Evolutionary conservation across 805 yeast species (phyloP), one percentile per base, ranked within the genome.

Genomic region (Lachancea lanzarotensis): DNA sequence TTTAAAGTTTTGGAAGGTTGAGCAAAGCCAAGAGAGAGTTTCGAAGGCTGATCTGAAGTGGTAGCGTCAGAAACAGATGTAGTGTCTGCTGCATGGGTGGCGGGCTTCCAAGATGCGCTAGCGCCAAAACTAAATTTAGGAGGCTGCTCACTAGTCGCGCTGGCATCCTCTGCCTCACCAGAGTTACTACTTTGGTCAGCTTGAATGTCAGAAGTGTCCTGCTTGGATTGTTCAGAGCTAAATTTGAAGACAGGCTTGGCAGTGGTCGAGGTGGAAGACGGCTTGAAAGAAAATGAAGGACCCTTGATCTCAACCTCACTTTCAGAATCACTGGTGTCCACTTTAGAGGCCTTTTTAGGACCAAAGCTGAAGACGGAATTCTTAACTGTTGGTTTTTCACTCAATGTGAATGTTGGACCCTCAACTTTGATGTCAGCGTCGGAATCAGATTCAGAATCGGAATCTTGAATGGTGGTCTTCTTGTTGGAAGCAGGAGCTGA

Each of bases 361-460:
- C 66, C 61, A 46, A 78, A 72, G 25, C 71, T 67, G 59, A 78
- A 78, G 5, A 74, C 76, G n/a, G 79, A 69, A 45, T 71, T 68
- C 2, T 69, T 68, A 2, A 76, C 69, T 3, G 72, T 72, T 43
- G 81, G 81, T 25, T 73, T 70, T 25, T 68, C 55, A 13, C 58
- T 60, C 26, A 76, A 50, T 8, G 71, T 73, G 59, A 86, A 86
- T 12, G 71, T 64, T 17, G 95, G 95, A 1, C 95, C 95, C 61
- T 84, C 77, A 25, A 83, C 74, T 57, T 80, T 82, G 20, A 81
- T 63, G 31, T 79, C 84, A 17, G 79, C 79, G 29, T 79, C 85
- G 0, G 77, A 71, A 37, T 76, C 81, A 1, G 74, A 67, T 42
- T 42, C 45, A 2, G 43, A 40, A 26, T 27, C 26, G 11, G 36